phyloP scores from a whole-genome alignment of 2,329 filamentous ascomycete species.

The Colletotrichum tabaci region DNA sequence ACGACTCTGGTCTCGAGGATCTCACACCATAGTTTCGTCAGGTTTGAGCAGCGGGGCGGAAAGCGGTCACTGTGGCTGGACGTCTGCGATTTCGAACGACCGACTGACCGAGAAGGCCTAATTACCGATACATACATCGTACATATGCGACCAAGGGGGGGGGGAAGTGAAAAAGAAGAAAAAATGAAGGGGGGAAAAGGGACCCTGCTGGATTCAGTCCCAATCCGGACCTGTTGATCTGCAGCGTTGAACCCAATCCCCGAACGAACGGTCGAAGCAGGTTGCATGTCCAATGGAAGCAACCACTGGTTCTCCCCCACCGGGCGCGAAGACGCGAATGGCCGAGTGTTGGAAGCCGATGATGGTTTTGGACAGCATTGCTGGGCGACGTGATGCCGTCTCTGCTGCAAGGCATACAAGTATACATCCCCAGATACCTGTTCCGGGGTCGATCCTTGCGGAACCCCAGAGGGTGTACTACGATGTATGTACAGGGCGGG shows the following conservation, averaged over 20 bases:
- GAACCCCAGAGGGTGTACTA: conserved; percentile 6
- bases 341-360: conserved; percentile 12
- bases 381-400: background rate
- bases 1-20: no score
- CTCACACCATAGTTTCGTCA: no score
- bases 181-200: background rate
- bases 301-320: background rate
- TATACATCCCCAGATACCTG: background rate
- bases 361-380: background rate
- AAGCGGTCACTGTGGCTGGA: no score
- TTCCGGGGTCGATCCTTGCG: conserved; percentile 25
- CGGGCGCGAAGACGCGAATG: conserved; percentile 23
- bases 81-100: no score
- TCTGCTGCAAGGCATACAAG: conserved; percentile 2
- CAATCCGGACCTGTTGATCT: conserved; percentile 4
- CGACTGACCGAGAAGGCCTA: no score
- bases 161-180: background rate
- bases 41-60: no score
- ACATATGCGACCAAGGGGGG: no score
- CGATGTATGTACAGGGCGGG: background rate
- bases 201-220: no score
- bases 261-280: conserved; percentile 3
- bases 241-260: conserved; percentile 9
- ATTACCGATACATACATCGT: no score
- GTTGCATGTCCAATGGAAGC: background rate